Conservation (phyloP, 78 protist species). For the Dictyostelium citrinum region DNA sequence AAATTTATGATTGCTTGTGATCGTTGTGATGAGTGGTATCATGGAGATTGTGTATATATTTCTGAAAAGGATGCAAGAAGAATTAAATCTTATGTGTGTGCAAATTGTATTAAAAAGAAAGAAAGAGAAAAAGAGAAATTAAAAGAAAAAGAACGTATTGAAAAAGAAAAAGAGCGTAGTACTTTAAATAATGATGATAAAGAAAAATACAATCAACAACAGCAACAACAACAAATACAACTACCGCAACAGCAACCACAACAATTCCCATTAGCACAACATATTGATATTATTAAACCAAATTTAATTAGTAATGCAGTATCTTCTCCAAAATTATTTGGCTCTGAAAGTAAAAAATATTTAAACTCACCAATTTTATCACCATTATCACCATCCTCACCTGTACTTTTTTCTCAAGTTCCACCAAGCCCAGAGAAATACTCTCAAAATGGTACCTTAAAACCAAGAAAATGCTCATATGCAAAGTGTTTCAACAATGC, state of each 20-base stretch:
- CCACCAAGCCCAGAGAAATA: background rate
- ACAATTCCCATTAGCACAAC: background rate
- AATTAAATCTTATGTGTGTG: constrained; percentile 59
- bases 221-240: background rate
- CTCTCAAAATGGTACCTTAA: background rate
- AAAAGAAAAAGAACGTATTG: background rate
- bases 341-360: background rate
- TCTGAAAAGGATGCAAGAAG: constrained; percentile 75
- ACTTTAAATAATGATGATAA: background rate
- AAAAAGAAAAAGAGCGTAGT: background rate
- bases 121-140: background rate
- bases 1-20: constrained; percentile 79
- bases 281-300: background rate
- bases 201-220: background rate
- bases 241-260: background rate
- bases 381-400: constrained; percentile 3
- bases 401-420: background rate
- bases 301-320: background rate
- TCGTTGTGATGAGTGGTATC: constrained; percentile 80
- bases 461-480: constrained; percentile 17
- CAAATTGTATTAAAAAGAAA: constrained; percentile 31
- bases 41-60: constrained; percentile 76
- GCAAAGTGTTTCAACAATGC: constrained; percentile 15
- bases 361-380: background rate
- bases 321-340: background rate